Conservation (phyloP, 345 rosid genomes). For the Brassica nigra region DNA sequence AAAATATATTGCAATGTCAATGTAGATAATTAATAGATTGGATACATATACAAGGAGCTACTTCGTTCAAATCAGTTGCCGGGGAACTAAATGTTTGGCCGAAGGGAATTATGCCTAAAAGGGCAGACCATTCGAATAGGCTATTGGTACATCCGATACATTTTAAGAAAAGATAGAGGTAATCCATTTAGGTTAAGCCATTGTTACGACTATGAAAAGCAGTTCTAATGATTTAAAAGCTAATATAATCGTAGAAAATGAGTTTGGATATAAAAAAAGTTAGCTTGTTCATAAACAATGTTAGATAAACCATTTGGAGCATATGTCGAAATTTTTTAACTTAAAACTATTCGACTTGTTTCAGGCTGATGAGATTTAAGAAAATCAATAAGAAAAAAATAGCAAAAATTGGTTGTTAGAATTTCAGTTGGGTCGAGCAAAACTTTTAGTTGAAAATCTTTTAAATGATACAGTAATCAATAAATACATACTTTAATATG, state of each 20-base stretch:
- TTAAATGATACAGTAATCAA: neutral
- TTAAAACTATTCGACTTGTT: neutral
- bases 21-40: neutral
- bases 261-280: neutral
- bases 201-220: neutral
- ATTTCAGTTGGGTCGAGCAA: neutral
- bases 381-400: neutral
- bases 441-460: neutral
- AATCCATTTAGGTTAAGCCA: neutral
- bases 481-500: neutral
- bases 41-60: neutral
- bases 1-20: slow-evolving; percentile 1
- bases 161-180: neutral
- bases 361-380: neutral
- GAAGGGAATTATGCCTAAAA: neutral
- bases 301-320: neutral
- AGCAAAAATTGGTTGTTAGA: neutral
- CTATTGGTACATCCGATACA: neutral
- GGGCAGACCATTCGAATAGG: neutral
- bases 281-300: neutral
- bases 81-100: neutral
- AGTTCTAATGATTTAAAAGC: neutral
- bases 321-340: neutral
- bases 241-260: neutral
- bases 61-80: neutral